Evolutionary conservation across 257 asterid genomes (phyloP).

Genomic region (Capsicum baccatum): DNA sequence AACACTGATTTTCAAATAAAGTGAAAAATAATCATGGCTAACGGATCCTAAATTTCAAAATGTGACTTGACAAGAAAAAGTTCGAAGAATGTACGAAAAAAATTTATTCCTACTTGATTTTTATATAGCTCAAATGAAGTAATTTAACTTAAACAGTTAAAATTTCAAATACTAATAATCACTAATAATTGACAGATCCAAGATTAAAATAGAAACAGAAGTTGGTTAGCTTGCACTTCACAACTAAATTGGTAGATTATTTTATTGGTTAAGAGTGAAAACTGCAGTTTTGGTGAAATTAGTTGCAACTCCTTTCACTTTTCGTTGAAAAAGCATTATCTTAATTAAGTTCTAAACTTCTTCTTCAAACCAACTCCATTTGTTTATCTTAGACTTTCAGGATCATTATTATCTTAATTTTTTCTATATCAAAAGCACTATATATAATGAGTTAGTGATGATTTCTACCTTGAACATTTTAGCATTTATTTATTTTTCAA

Average conservation of each 20-base stretch:
- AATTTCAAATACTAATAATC: not conserved
- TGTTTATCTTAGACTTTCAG: conserved; percentile 23
- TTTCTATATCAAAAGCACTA: not conserved
- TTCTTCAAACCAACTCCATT: conserved; percentile 39
- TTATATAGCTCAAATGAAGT: not conserved
- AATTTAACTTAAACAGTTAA: not conserved
- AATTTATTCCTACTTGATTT: not conserved
- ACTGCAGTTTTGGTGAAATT: conserved; percentile 47
- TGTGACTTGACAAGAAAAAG: not conserved
- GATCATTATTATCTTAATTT: not conserved
- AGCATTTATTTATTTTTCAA: not conserved
- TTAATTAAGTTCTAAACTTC: conserved; percentile 36
- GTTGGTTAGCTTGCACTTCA: conserved; percentile 38
- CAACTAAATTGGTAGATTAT: conserved; percentile 43
- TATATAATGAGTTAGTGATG: not conserved
- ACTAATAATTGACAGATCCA: not conserved
- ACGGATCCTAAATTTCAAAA: not conserved
- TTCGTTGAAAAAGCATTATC: conserved; percentile 27
- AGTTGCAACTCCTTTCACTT: conserved; percentile 54
- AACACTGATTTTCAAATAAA: too few relatives aligned
- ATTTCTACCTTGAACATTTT: not conserved
- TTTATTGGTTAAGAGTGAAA: conserved; percentile 35
- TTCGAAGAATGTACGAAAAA: too few relatives aligned
- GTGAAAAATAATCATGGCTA: too few relatives aligned
- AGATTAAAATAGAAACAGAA: not conserved